A percentile compares a stretch with the other conserved stretches of the same genome.
Evolutionary conservation across 2,329 filamentous ascomycete species (phyloP).

Genomic region (Corinectria fuckeliana): DNA sequence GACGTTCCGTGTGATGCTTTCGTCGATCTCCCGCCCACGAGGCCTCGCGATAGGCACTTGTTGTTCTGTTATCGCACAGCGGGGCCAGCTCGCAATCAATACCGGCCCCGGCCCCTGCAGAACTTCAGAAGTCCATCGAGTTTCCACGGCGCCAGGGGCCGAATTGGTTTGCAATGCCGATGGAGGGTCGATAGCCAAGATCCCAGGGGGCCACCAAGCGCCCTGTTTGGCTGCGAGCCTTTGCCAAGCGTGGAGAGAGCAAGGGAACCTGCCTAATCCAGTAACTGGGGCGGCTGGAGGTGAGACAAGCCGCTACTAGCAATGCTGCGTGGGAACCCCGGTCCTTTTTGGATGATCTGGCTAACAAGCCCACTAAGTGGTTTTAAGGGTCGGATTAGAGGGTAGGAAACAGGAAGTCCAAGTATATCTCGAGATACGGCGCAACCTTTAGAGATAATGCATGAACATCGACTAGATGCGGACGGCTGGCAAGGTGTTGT

Average conservation of each 20-base stretch:
- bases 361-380: neutral
- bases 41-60: constrained; percentile 17
- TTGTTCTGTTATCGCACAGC: constrained; percentile 7
- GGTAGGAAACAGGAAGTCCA: constrained; percentile 9
- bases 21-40: constrained; percentile 12
- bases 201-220: constrained; percentile 3
- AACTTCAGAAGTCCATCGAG: neutral
- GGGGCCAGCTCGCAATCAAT: neutral
- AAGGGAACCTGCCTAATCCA: constrained; percentile 19
- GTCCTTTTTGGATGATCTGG: neutral
- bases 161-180: constrained; percentile 13
- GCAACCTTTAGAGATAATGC: neutral
- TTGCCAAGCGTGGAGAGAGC: constrained; percentile 10
- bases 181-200: constrained; percentile 5
- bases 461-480: neutral
- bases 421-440: constrained; percentile 8
- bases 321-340: neutral
- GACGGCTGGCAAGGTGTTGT: neutral
- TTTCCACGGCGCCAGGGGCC: constrained; percentile 1
- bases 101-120: neutral
- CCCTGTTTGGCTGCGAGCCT: neutral
- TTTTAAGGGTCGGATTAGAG: constrained; percentile 1
- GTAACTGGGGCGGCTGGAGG: constrained; percentile 3
- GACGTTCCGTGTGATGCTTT: constrained; percentile 5
- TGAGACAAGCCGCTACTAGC: constrained; percentile 5